Evolutionary conservation across 192 early-diverging fungal species (phyloP).

Genomic region (Backusella liffmaniae): DNA sequence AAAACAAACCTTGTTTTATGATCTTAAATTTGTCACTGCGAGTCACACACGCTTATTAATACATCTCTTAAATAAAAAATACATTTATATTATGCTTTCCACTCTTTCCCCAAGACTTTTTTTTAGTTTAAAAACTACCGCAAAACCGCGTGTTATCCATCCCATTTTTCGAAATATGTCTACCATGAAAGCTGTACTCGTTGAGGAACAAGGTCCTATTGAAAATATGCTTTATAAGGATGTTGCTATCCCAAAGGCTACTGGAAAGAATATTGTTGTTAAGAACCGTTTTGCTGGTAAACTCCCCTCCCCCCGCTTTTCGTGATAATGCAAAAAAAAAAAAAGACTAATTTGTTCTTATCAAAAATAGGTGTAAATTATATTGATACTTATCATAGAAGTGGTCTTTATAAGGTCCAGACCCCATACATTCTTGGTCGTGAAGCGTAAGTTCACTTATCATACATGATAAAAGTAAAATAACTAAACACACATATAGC

Average conservation of each 20-base stretch:
- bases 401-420: slow-evolving; percentile 69
- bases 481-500: background rate
- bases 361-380: slow-evolving; percentile 65
- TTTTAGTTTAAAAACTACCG: background rate
- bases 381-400: slow-evolving; percentile 91
- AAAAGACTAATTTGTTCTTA: background rate
- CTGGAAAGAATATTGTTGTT: slow-evolving; percentile 63
- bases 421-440: slow-evolving; percentile 73
- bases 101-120: slow-evolving; percentile 3
- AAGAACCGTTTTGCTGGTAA: slow-evolving; percentile 48
- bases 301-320: too few relatives aligned
- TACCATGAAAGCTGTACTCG: slow-evolving; percentile 44
- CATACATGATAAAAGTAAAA: background rate
- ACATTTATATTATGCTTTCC: background rate
- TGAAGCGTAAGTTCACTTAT: slow-evolving; percentile 55
- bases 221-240: slow-evolving; percentile 55
- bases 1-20: background rate
- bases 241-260: slow-evolving; percentile 47
- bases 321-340: background rate
- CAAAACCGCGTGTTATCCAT: background rate
- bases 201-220: slow-evolving; percentile 58
- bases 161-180: slow-evolving; percentile 26
- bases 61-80: background rate
- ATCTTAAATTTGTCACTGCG: background rate
- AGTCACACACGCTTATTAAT: slow-evolving; percentile 2